Base-by-base conservation (phyloP, 2,329 filamentous ascomycete species). In the Daldinia eschscholtzii region DNA sequence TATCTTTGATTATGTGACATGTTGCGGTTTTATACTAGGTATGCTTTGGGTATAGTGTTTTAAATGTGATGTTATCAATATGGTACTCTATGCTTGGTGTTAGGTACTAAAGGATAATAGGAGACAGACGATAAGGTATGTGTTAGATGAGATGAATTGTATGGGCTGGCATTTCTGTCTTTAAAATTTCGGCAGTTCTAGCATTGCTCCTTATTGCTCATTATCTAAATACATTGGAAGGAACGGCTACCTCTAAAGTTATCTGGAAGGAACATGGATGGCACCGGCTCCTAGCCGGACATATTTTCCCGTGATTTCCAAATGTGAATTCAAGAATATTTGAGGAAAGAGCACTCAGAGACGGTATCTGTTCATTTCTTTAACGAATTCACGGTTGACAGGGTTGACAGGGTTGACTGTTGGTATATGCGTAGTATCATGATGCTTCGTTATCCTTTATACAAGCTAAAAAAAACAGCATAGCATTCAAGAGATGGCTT, bases 1-100 rank as follows among this genome's bases (percentile, higher is more conserved):
- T 65, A 71, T 67, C 57, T 68, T 35, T 57, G 61, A 15, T 30
- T 52, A 15, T 48, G 64, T 37, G 65, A n/a, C 70, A 73, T 73
- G 44, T 57, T 15, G 44, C 9, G 5, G 4, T n/a, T 37, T 20
- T 56, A 10, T 9, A n/a, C n/a, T n/a, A n/a, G n/a, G n/a, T n/a
- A 15, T 57, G 10, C 30, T 28, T 50, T 13, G 33, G 18, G 3
- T 7, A 28, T 26, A 10, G 28, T 5, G 12, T n/a, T 39, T 18
- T 55, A 35, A n/a, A 41, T 55, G 33, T 20, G 2, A 23, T 55
- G 35, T 35, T n/a, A 20, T 3, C 35, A 23, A 55, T 33, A 33
- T 33, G 52, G 12, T 10, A 37, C 6, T 30, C 30, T 50, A 13
- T 30, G 20, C 18, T 42, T 18, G 39, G 41, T 42, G 13, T 1